A percentile compares a stretch with the other conserved stretches of the same genome.
phyloP scores from a whole-genome alignment of 2,329 filamentous ascomycete species.

The Xylaria sp. region DNA sequence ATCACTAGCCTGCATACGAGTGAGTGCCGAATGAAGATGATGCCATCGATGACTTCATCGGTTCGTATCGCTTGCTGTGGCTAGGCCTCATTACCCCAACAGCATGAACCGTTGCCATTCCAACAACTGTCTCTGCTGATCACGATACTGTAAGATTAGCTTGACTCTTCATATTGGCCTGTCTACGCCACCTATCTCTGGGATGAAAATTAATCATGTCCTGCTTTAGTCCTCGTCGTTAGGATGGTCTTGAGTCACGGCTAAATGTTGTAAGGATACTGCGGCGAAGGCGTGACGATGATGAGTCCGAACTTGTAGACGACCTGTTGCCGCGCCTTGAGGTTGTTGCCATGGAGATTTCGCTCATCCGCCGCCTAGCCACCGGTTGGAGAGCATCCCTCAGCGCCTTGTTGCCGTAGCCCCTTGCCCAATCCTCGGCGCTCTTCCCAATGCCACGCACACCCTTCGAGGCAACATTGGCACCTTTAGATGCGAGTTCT shows the following conservation, averaged over 20 bases:
- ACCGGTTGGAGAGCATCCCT: constrained; percentile 10
- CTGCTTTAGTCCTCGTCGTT: not conserved
- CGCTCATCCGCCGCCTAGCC: constrained; percentile 7
- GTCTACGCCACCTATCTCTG: not conserved
- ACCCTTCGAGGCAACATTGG: constrained; percentile 5
- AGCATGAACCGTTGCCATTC: not conserved
- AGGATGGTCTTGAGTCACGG: not conserved
- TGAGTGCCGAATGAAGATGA: not conserved
- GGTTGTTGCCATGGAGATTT: constrained; percentile 1
- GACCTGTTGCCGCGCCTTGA: not conserved
- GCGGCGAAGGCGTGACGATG: not conserved
- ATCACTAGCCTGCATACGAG: not conserved
- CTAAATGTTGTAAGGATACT: not conserved
- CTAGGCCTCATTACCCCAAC: not conserved
- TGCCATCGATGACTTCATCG: not conserved
- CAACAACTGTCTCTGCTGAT: not conserved
- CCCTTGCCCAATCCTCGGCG: constrained; percentile 21
- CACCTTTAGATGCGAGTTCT: constrained; percentile 16
- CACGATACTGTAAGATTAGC: not conserved
- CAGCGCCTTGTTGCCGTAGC: constrained; percentile 11
- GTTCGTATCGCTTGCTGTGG: not conserved
- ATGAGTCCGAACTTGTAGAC: constrained; percentile 11
- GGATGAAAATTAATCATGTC: not conserved
- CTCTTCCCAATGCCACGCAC: constrained; percentile 6
- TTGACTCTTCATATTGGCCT: not conserved